phyloP scores from a whole-genome alignment of 805 yeast genomes.

The Maudiozyma turicensis region DNA sequence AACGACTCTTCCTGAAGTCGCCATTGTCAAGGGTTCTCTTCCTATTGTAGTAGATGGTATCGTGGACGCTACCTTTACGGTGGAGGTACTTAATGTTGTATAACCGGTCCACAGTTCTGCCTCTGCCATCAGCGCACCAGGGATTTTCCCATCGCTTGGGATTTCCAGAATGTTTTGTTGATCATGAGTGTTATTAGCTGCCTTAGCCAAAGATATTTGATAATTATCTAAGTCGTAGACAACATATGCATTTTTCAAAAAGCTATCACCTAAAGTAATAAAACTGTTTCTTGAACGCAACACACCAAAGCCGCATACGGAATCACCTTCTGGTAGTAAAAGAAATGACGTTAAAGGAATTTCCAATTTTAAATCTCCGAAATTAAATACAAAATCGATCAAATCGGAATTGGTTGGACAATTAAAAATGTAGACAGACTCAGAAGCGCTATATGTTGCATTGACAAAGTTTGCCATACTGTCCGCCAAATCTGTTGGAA shows the following conservation, averaged over 20 bases:
- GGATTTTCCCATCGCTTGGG: conserved; percentile 31
- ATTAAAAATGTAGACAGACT: conserved; percentile 33
- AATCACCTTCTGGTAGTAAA: conserved; percentile 18
- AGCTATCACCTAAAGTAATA: conserved; percentile 43
- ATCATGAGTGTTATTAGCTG: conserved; percentile 11
- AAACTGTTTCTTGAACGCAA: conserved; percentile 23
- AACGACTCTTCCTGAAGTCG: background rate
- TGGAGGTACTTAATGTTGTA: conserved; percentile 1
- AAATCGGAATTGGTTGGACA: conserved; percentile 28
- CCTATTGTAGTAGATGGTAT: background rate
- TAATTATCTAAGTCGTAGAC: conserved; percentile 44
- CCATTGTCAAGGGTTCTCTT: background rate
- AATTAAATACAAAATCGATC: conserved; percentile 31
- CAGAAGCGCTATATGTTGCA: conserved; percentile 30
- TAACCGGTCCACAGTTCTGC: conserved; percentile 14
- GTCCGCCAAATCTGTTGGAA: conserved; percentile 32
- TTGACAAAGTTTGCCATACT: conserved; percentile 23
- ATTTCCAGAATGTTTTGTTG: conserved; percentile 38
- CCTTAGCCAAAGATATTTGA: conserved; percentile 38
- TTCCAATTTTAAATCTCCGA: conserved; percentile 47
- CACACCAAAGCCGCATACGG: conserved; percentile 38
- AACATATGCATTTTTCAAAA: conserved; percentile 42
- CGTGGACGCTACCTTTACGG: background rate
- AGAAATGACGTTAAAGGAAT: conserved; percentile 37
- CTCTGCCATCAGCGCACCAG: conserved; percentile 42